Conservation (phyloP, 1,284 basidiomycete genomes). For the Sporisorium iseilematis-ciliati region DNA sequence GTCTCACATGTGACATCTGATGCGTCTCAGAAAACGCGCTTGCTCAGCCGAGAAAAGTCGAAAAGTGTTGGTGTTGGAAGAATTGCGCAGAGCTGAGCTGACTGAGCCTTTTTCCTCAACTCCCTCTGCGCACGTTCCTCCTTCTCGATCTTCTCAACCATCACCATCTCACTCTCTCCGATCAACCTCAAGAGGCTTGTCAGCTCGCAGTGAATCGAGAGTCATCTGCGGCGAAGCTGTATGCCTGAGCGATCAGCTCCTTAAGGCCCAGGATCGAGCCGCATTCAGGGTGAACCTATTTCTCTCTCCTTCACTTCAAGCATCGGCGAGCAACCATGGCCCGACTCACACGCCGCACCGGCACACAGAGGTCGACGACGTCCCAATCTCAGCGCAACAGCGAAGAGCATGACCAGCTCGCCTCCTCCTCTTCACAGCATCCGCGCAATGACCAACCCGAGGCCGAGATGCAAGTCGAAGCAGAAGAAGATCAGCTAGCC, state of each 20-base stretch:
- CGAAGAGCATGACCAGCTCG: constrained; percentile 22
- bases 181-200: too few species aligned
- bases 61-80: constrained; percentile 25
- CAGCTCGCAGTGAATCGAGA: too few species aligned
- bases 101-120: constrained; percentile 16
- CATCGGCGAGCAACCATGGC: constrained; percentile 18
- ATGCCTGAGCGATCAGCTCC: too few species aligned
- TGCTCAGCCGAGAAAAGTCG: background rate
- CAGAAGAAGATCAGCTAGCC: constrained; percentile 10
- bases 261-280: too few species aligned
- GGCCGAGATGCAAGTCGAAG: constrained; percentile 9
- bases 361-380: constrained; percentile 22
- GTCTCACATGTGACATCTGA: too few species aligned
- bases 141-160: background rate
- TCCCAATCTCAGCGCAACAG: constrained; percentile 15
- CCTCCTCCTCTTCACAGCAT: constrained; percentile 17
- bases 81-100: constrained; percentile 7
- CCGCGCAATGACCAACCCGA: background rate
- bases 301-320: too few species aligned
- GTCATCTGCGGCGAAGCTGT: too few species aligned
- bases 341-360: constrained; percentile 36
- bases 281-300: too few species aligned
- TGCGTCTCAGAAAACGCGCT: background rate
- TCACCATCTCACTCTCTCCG: background rate
- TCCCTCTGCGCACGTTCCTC: background rate